A percentile compares a stretch with the other conserved stretches of the same genome.
Conservation (phyloP, 768 basidiomycete species). For the Collybia sordida region DNA sequence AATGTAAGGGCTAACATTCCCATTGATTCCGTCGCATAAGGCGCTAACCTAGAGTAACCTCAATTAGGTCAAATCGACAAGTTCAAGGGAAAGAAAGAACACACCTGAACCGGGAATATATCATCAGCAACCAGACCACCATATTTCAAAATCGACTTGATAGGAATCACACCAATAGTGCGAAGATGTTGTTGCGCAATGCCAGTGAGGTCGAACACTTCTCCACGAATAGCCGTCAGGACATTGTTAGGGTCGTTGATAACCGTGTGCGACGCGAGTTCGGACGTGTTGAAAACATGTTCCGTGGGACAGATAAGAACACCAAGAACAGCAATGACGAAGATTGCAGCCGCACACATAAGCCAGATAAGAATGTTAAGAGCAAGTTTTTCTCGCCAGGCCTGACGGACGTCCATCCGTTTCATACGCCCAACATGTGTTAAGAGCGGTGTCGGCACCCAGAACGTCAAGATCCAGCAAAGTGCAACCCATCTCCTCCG, state of each 20-base stretch:
- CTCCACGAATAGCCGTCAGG: constrained; percentile 84
- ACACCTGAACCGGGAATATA: constrained; percentile 93
- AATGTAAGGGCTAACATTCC: constrained; percentile 83
- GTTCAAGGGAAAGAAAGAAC: constrained; percentile 13
- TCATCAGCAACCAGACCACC: constrained; percentile 73
- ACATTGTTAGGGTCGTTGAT: constrained; percentile 69
- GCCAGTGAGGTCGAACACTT: constrained; percentile 85
- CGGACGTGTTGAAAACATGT: constrained; percentile 80
- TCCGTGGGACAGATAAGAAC: constrained; percentile 91
- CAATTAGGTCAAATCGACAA: neutral
- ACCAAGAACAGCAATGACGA: constrained; percentile 90
- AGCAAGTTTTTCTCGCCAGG: constrained; percentile 96
- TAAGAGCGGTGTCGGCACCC: constrained; percentile 77
- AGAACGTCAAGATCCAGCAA: constrained; percentile 90
- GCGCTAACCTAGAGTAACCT: constrained; percentile 68
- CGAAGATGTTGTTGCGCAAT: constrained; percentile 68
- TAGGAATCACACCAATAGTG: constrained; percentile 69
- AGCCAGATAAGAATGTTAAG: constrained; percentile 97
- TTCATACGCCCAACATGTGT: constrained; percentile 87
- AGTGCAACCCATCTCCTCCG: constrained; percentile 85
- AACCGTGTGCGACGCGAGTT: constrained; percentile 73
- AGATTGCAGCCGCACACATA: constrained; percentile 82
- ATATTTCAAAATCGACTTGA: constrained; percentile 77
- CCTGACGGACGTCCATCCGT: constrained; percentile 88
- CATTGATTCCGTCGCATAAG: constrained; percentile 84